These are phyloP conservation scores for Mucor piriformis DNA, from an alignment of 371 early-diverging fungal species.

Conservation along the genomic window DNA sequence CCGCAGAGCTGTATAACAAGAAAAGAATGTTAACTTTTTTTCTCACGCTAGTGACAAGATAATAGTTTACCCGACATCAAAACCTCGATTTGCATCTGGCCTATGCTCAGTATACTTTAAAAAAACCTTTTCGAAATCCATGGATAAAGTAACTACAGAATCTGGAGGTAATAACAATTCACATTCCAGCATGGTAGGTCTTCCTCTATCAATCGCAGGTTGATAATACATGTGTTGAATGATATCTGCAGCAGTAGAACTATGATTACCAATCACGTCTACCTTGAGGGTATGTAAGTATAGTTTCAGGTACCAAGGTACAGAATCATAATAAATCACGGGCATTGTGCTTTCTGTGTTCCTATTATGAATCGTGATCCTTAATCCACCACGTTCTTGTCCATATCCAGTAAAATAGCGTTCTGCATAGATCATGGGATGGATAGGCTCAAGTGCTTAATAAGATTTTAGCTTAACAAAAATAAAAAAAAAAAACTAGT, in stretches of 20 bases:
- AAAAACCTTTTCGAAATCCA: conserved; percentile 89
- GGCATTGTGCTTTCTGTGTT: conserved; percentile 42
- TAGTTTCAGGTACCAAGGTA: conserved; percentile 92
- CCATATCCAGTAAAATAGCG: conserved; percentile 83
- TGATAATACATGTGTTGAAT: conserved; percentile 62
- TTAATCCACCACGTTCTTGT: conserved; percentile 84
- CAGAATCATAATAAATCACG: conserved; percentile 72
- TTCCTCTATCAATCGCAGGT: conserved; percentile 77
- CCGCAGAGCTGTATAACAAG: conserved; percentile 40
- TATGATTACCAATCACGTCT: conserved; percentile 38
- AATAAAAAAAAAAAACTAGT: background rate
- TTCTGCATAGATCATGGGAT: conserved; percentile 67
- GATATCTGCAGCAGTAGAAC: conserved; percentile 28
- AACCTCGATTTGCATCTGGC: conserved; percentile 96
- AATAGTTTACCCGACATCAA: conserved; percentile 76
- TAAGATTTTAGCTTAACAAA: background rate
- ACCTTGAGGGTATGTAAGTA: conserved; percentile 86
- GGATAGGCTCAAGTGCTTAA: conserved; percentile 34
- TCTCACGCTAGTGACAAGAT: conserved; percentile 2
- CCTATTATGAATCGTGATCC: conserved; percentile 71
- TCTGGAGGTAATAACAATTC: conserved; percentile 68
- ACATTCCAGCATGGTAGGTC: conserved; percentile 84
- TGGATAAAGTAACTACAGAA: conserved; percentile 64
- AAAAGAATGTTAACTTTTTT: conserved; percentile 11
- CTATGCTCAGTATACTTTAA: conserved; percentile 94